A percentile compares a stretch with the other conserved stretches of the same genome.
Evolutionary conservation across 83 land plant species (phyloP).

Genomic region (Thuja plicata): DNA sequence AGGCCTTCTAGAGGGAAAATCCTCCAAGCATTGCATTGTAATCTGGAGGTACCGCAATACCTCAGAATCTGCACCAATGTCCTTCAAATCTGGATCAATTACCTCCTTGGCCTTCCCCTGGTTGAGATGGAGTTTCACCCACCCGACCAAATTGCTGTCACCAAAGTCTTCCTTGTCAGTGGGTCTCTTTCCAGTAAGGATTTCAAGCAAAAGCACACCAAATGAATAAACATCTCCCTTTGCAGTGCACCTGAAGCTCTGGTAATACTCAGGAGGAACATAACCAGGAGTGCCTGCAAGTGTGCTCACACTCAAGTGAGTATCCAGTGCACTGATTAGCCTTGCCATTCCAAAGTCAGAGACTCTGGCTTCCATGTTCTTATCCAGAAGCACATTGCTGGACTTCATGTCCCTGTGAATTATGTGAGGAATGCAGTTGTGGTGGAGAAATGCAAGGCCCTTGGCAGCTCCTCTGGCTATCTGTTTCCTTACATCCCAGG

Average conservation of each 20-base stretch:
- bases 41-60: constrained; percentile 57
- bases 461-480: constrained; percentile 78
- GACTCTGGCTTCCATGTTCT: constrained; percentile 76
- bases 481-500: constrained; percentile 73
- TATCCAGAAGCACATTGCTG: constrained; percentile 81
- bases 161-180: constrained; percentile 84
- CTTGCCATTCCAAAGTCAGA: constrained; percentile 93
- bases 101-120: constrained; percentile 64
- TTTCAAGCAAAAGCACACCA: constrained; percentile 73
- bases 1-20: constrained; percentile 71
- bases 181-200: constrained; percentile 64
- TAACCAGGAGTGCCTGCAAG: constrained; percentile 93
- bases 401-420: constrained; percentile 93
- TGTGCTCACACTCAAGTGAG: constrained; percentile 78
- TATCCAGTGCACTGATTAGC: constrained; percentile 76
- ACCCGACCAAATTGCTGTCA: constrained; percentile 76
- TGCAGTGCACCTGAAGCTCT: constrained; percentile 82
- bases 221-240: constrained; percentile 86
- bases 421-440: constrained; percentile 86
- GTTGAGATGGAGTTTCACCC: constrained; percentile 61
- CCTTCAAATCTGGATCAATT: constrained; percentile 50
- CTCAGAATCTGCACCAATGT: constrained; percentile 39
- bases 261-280: constrained; percentile 92
- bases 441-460: constrained; percentile 85
- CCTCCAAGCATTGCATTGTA: constrained; percentile 70